Percentiles rank a stretch among this genome's conserved stretches.
phyloP scores from a whole-genome alignment of 495 filamentous ascomycete genomes.

The Sabuloglossum arenarium region DNA sequence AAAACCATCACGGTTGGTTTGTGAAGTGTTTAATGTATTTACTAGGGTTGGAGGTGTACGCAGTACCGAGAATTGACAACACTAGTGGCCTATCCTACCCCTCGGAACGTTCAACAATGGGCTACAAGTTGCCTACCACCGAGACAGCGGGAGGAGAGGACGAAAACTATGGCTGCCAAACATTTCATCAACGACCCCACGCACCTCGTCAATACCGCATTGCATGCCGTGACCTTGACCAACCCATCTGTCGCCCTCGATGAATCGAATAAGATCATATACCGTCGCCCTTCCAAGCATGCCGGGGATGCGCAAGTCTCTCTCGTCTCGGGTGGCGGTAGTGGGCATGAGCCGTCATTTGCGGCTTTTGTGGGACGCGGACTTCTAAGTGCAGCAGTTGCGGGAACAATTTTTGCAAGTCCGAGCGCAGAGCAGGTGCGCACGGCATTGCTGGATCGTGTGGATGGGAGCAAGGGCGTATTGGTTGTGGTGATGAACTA shows the following conservation, averaged over 20 bases:
- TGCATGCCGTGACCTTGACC: conserved; percentile 56
- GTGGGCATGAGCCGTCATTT: conserved; percentile 86
- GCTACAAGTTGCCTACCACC: too few relatives aligned
- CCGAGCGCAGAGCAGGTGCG: conserved; percentile 77
- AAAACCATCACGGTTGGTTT: too few relatives aligned
- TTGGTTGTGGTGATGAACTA: conserved; percentile 50
- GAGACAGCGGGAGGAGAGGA: background rate
- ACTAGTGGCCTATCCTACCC: too few relatives aligned
- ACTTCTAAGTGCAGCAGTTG: conserved; percentile 66
- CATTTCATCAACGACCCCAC: conserved; percentile 85
- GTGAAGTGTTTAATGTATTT: too few relatives aligned
- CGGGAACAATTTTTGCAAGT: conserved; percentile 84
- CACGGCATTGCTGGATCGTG: conserved; percentile 47
- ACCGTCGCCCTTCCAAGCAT: conserved; percentile 32
- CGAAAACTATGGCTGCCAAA: conserved; percentile 28
- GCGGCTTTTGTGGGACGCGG: conserved; percentile 49
- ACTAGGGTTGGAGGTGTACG: too few relatives aligned
- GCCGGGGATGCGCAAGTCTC: conserved; percentile 27
- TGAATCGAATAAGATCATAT: conserved; percentile 63
- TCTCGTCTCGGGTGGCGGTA: conserved; percentile 75
- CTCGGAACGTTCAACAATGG: too few relatives aligned
- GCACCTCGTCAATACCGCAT: conserved; percentile 56
- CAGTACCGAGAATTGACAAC: too few relatives aligned
- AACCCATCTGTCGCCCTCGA: conserved; percentile 79
- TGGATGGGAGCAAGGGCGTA: conserved; percentile 50